A percentile compares a stretch with the other conserved stretches of the same genome.
These are phyloP conservation scores for Talaromyces trachyspermus DNA, from an alignment of 495 filamentous ascomycete genomes.

Conservation along the genomic window DNA sequence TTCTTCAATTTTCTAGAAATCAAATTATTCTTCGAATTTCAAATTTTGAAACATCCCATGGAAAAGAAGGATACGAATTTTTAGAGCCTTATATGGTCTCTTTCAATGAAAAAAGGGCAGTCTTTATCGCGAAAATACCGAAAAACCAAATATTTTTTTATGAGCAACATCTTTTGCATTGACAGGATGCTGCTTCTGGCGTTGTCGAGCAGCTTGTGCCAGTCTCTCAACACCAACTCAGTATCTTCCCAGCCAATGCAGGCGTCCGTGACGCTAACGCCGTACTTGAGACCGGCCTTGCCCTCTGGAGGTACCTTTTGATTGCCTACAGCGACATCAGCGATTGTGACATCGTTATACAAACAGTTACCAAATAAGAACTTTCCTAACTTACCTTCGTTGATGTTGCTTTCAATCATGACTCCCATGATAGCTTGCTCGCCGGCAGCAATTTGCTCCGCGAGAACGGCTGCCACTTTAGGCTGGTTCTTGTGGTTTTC, in stretches of 20 bases:
- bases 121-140: no score
- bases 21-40: no score
- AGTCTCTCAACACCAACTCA: slow-evolving; percentile 71
- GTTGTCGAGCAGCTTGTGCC: slow-evolving; percentile 69
- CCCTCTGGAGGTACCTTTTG: slow-evolving; percentile 92
- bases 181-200: no score
- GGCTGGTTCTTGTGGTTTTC: slow-evolving; percentile 97
- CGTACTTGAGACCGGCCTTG: slow-evolving; percentile 82
- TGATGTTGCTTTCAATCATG: slow-evolving; percentile 98
- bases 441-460: slow-evolving; percentile 75
- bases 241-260: slow-evolving; percentile 96
- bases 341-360: slow-evolving; percentile 1
- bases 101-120: no score
- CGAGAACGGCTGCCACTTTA: slow-evolving; percentile 77
- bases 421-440: slow-evolving; percentile 92
- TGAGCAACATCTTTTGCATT: no score
- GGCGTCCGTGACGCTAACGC: slow-evolving; percentile 95
- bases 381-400: slow-evolving; percentile 57
- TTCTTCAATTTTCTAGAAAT: no score
- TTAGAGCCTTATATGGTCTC: no score
- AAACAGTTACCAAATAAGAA: slow-evolving; percentile 1
- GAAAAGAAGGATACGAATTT: no score
- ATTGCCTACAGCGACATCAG: slow-evolving; percentile 45
- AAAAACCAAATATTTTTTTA: no score
- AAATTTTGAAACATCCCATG: no score